Conservation (phyloP, 2,329 filamentous ascomycete species). For the Rutstroemia sp. region DNA sequence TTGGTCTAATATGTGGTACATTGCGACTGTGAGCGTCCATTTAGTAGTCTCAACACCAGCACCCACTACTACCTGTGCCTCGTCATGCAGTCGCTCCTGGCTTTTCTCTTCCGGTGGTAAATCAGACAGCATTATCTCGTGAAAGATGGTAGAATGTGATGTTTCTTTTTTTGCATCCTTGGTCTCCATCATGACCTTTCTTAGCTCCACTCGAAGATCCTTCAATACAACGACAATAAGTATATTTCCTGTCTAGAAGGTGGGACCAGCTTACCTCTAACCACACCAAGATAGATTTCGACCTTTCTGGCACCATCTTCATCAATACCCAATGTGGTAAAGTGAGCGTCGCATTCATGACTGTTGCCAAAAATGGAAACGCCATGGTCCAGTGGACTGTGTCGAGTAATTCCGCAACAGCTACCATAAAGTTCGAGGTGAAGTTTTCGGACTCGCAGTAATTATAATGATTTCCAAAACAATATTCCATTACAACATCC, state of each 20-base stretch:
- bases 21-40: conserved; percentile 28
- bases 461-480: conserved; percentile 1
- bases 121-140: conserved; percentile 14
- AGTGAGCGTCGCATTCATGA: neutral
- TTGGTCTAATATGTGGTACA: conserved; percentile 33
- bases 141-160: conserved; percentile 15
- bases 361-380: neutral
- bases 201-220: conserved; percentile 1
- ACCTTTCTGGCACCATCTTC: neutral
- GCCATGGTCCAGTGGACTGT: neutral
- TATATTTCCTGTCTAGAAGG: neutral
- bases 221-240: neutral
- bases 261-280: neutral
- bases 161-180: conserved; percentile 11
- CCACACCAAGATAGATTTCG: neutral
- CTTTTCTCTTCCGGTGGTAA: conserved; percentile 32
- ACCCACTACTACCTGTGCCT: conserved; percentile 26
- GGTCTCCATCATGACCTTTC: neutral
- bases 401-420: neutral
- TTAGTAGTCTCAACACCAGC: conserved; percentile 35
- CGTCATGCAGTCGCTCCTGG: conserved; percentile 26
- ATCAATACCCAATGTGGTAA: neutral
- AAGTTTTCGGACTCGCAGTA: neutral
- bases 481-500: conserved; percentile 26
- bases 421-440: neutral